Percentiles rank a stretch among this genome's conserved stretches.
Evolutionary conservation across 805 yeast genomes (phyloP).

Genomic region (Wickerhamomyces silvicola): DNA sequence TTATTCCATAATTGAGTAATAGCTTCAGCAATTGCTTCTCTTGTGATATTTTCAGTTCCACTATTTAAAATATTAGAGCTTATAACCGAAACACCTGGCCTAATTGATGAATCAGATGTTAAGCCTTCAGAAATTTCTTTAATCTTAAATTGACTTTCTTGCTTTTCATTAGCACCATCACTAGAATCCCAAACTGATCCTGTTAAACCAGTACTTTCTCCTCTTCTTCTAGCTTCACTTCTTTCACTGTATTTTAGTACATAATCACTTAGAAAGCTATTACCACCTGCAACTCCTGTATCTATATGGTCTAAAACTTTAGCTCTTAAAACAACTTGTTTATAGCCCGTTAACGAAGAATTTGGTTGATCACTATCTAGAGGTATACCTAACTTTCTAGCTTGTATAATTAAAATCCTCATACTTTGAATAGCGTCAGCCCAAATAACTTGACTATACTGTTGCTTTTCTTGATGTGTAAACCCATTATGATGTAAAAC

Average conservation of each 20-base stretch:
- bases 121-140: conserved; percentile 17
- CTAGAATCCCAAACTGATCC: conserved; percentile 23
- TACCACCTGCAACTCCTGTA: conserved; percentile 61
- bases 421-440: conserved; percentile 82
- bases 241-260: conserved; percentile 54
- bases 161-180: conserved; percentile 6
- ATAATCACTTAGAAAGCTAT: conserved; percentile 54
- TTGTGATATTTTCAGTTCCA: conserved; percentile 17
- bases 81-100: conserved; percentile 20
- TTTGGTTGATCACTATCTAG: conserved; percentile 59
- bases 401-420: conserved; percentile 72
- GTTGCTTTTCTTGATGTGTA: conserved; percentile 66
- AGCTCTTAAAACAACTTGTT: conserved; percentile 46
- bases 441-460: conserved; percentile 87
- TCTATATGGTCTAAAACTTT: conserved; percentile 58
- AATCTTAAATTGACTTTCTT: conserved; percentile 3
- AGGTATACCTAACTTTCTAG: conserved; percentile 55
- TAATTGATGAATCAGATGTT: conserved; percentile 12
- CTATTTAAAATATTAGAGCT: conserved; percentile 9
- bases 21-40: conserved; percentile 64
- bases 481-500: conserved; percentile 84
- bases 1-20: conserved; percentile 61
- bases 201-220: conserved; percentile 49
- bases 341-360: conserved; percentile 39
- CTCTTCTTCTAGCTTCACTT: conserved; percentile 43